These are phyloP conservation scores for Chrysoporthe austroafricana DNA, from an alignment of 2,329 filamentous ascomycete species.

Conservation along the genomic window DNA sequence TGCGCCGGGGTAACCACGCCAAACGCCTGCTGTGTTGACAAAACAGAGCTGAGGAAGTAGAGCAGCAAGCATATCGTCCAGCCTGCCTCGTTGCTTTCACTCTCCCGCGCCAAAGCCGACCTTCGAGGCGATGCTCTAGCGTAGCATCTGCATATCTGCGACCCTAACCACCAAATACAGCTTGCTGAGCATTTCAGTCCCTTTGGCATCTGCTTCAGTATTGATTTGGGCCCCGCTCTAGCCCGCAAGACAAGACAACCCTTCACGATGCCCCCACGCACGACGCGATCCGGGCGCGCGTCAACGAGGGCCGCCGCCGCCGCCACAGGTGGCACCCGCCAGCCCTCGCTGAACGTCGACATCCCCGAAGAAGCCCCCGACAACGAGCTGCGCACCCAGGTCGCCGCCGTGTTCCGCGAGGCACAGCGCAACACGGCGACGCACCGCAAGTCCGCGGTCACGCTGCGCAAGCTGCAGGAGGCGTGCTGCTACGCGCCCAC, in stretches of 20 bases:
- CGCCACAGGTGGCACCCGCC: constrained; percentile 45
- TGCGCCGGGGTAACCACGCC: constrained; percentile 29
- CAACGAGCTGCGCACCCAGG: constrained; percentile 72
- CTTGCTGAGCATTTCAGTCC: constrained; percentile 8
- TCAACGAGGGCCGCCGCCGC: constrained; percentile 46
- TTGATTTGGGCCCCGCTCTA: constrained; percentile 28
- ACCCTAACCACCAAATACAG: neutral
- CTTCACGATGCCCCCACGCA: constrained; percentile 53
- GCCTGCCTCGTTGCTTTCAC: neutral
- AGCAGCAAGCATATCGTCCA: neutral
- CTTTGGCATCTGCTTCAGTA: constrained; percentile 28
- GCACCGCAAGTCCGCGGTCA: constrained; percentile 87
- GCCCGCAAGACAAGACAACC: constrained; percentile 22
- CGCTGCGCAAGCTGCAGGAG: constrained; percentile 88
- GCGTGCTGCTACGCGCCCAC: constrained; percentile 71
- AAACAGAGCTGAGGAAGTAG: constrained; percentile 18
- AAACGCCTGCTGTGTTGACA: constrained; percentile 20
- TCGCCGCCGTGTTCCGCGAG: constrained; percentile 75
- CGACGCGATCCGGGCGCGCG: constrained; percentile 50
- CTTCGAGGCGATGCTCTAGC: constrained; percentile 13
- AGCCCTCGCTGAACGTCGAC: constrained; percentile 49
- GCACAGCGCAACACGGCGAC: constrained; percentile 89
- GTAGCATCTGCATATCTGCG: constrained; percentile 2
- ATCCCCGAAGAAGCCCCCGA: constrained; percentile 74
- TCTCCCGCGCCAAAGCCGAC: neutral